These are phyloP conservation scores for Aspergillus sclerotioniger DNA, from an alignment of 495 filamentous ascomycete species.

Conservation along the genomic window DNA sequence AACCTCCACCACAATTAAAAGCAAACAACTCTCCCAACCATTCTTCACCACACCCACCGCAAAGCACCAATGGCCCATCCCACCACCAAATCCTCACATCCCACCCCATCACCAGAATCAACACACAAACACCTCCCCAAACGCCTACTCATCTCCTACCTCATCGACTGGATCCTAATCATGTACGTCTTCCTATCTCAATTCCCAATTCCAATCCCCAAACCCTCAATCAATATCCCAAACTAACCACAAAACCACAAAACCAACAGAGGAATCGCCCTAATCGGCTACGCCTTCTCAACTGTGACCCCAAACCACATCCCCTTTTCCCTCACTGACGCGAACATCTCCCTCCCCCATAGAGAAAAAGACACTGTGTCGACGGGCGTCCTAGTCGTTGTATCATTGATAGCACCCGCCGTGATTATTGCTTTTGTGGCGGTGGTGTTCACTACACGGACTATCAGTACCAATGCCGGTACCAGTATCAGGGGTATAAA, in stretches of 20 bases:
- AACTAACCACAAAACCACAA: not conserved
- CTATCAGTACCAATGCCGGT: slow-evolving; percentile 30
- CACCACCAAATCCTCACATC: not conserved
- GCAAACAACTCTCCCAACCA: too few relatives aligned
- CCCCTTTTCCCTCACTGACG: slow-evolving; percentile 52
- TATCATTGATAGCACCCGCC: slow-evolving; percentile 52
- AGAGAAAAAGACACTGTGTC: slow-evolving; percentile 54
- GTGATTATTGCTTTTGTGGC: slow-evolving; percentile 48
- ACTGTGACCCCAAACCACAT: slow-evolving; percentile 38
- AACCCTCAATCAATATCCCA: not conserved
- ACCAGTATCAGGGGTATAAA: slow-evolving; percentile 31
- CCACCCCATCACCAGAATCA: not conserved
- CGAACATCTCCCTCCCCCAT: slow-evolving; percentile 58
- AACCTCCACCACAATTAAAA: too few relatives aligned
- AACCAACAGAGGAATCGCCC: slow-evolving; percentile 38
- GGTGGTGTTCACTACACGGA: slow-evolving; percentile 49
- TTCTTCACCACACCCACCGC: too few relatives aligned
- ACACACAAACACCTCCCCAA: slow-evolving; percentile 27
- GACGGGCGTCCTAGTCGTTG: slow-evolving; percentile 46
- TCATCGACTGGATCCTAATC: slow-evolving; percentile 55
- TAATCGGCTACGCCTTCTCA: slow-evolving; percentile 47
- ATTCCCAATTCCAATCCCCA: too few relatives aligned
- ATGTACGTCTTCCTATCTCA: slow-evolving; percentile 32
- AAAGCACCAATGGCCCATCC: not conserved
- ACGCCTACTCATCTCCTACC: slow-evolving; percentile 45